These are phyloP conservation scores for Dryas integrifolia DNA, from an alignment of 331 rosid species.

Conservation along the genomic window DNA sequence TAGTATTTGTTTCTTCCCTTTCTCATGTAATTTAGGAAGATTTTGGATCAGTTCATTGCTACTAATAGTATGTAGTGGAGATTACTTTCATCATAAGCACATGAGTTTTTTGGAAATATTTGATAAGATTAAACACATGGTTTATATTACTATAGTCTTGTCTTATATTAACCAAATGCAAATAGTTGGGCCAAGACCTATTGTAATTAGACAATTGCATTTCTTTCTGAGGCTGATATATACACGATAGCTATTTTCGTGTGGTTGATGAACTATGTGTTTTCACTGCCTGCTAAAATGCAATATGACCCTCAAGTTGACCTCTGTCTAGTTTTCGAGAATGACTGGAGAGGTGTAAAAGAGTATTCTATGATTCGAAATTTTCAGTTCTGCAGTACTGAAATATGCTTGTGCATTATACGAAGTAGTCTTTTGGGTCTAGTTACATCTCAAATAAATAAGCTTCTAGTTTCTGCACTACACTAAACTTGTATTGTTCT, in stretches of 20 bases:
- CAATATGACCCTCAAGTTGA: background rate
- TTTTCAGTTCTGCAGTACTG: background rate
- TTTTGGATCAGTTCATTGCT: slow-evolving; percentile 6
- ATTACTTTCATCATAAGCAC: background rate
- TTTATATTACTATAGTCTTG: background rate
- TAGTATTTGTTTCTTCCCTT: background rate
- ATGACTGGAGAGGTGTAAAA: background rate
- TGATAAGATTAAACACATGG: no score
- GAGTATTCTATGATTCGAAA: no score
- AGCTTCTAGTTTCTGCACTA: background rate
- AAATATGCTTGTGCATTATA: background rate
- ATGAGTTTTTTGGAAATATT: no score
- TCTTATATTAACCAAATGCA: background rate
- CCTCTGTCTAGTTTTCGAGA: background rate
- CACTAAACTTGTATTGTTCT: background rate
- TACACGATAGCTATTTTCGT: no score
- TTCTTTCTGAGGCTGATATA: no score
- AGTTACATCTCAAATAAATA: background rate
- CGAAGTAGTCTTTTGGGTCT: no score
- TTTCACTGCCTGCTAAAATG: no score
- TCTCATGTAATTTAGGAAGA: background rate
- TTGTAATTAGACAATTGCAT: no score
- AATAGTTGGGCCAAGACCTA: no score
- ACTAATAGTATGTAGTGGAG: background rate
- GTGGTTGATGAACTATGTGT: no score